Conservation (phyloP, 768 basidiomycete species). For the Rhodotorula toruloides region DNA sequence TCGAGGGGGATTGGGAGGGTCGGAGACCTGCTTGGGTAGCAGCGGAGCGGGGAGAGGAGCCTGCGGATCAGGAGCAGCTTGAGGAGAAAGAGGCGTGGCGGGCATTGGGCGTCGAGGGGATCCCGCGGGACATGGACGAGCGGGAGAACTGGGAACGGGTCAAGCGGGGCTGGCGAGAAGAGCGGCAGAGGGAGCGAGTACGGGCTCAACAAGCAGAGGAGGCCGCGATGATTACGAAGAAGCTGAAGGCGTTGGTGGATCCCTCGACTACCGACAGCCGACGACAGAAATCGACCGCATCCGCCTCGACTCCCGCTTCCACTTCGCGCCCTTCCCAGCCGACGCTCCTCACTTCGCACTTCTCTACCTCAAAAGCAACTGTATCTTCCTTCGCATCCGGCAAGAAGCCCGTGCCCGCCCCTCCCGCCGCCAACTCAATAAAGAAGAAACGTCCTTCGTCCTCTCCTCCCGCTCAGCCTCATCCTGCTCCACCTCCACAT, state of each 20-base stretch:
- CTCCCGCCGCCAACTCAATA: not conserved
- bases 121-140: conserved; percentile 4
- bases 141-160: not conserved
- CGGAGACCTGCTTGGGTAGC: too few species aligned
- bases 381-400: too few species aligned
- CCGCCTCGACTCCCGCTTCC: too few species aligned
- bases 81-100: not conserved
- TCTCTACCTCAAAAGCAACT: not conserved
- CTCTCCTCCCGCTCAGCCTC: not conserved
- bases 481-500: not conserved
- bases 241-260: too few species aligned
- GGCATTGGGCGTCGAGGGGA: not conserved
- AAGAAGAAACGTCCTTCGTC: not conserved
- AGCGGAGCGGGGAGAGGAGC: too few species aligned
- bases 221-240: too few species aligned
- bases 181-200: not conserved
- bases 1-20: conserved; percentile 1
- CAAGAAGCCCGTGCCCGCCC: too few species aligned
- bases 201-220: not conserved
- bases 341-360: not conserved
- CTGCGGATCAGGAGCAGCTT: too few species aligned
- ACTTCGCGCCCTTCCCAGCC: too few species aligned
- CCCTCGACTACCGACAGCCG: too few species aligned
- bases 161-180: not conserved
- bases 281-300: too few species aligned